These are phyloP conservation scores for Ophiobolus disseminans DNA, from an alignment of 2,329 filamentous ascomycete species.

Conservation along the genomic window DNA sequence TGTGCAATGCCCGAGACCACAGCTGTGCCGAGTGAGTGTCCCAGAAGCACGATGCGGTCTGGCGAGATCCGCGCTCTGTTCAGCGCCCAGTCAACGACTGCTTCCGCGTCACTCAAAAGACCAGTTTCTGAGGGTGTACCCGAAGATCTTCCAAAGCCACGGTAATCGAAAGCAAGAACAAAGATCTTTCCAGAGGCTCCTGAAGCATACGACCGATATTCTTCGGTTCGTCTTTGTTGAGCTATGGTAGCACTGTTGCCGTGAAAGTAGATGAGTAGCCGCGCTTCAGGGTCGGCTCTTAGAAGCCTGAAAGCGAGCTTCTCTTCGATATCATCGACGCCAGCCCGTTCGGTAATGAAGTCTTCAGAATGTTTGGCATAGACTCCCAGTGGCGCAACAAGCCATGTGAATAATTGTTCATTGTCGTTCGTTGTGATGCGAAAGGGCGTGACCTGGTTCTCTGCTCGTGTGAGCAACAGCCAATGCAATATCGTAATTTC, in stretches of 20 bases:
- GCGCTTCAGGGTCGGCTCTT: constrained; percentile 58
- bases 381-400: constrained; percentile 78
- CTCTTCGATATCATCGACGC: constrained; percentile 54
- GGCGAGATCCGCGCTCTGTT: constrained; percentile 70
- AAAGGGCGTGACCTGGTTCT: constrained; percentile 87
- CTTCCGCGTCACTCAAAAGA: constrained; percentile 77
- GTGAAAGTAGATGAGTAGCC: constrained; percentile 63
- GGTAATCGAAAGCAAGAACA: constrained; percentile 88
- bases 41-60: constrained; percentile 78
- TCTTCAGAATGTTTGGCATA: constrained; percentile 73
- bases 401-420: constrained; percentile 87
- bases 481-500: neutral
- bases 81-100: constrained; percentile 77
- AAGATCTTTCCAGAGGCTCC: constrained; percentile 62
- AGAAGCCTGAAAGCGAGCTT: constrained; percentile 60
- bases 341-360: constrained; percentile 61
- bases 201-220: constrained; percentile 78
- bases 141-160: constrained; percentile 83
- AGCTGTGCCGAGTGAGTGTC: constrained; percentile 88
- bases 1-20: constrained; percentile 78
- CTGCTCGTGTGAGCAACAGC: constrained; percentile 53
- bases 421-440: constrained; percentile 75
- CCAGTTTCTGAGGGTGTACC: constrained; percentile 81
- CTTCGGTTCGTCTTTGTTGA: constrained; percentile 76
- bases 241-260: constrained; percentile 77